Evolutionary conservation across 2,329 filamentous ascomycete genomes (phyloP).

Genomic region (Fonsecaea monophora): DNA sequence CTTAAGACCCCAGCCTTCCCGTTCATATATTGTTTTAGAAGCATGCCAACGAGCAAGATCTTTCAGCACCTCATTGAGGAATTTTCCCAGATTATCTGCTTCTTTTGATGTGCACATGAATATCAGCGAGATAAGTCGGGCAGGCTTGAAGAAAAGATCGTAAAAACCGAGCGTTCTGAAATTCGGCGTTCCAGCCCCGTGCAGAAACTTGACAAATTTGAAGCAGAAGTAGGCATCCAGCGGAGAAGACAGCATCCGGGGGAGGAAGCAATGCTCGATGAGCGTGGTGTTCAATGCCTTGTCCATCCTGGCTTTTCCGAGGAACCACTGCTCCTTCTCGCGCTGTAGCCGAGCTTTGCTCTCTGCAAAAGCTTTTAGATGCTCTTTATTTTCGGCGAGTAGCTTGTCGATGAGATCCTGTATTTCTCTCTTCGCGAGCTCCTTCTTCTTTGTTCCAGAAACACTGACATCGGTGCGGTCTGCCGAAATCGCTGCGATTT

Average conservation of each 20-base stretch:
- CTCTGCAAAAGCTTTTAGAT: constrained; percentile 70
- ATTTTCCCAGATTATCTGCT: constrained; percentile 89
- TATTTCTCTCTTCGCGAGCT: constrained; percentile 72
- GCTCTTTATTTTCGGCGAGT: constrained; percentile 74
- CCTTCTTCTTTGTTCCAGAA: constrained; percentile 69
- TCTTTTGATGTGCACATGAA: constrained; percentile 90
- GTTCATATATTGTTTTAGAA: constrained; percentile 77
- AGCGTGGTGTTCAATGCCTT: constrained; percentile 75
- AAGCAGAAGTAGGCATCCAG: constrained; percentile 89
- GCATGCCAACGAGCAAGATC: constrained; percentile 86
- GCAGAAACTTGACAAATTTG: constrained; percentile 83
- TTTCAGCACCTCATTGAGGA: constrained; percentile 79
- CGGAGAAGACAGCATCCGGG: constrained; percentile 80
- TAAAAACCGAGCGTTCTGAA: constrained; percentile 87
- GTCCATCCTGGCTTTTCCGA: constrained; percentile 66
- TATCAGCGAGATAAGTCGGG: constrained; percentile 79
- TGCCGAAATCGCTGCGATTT: constrained; percentile 70
- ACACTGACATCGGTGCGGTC: constrained; percentile 76
- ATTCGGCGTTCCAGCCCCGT: constrained; percentile 80
- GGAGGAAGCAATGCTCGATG: constrained; percentile 91
- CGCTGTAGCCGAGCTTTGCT: constrained; percentile 73
- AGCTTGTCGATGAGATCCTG: constrained; percentile 73
- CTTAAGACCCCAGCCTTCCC: constrained; percentile 74
- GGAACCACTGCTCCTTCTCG: constrained; percentile 81
- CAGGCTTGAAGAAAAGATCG: constrained; percentile 82